Evolutionary conservation across 495 filamentous ascomycete genomes (phyloP), one percentile per base, ranked within the genome.

Genomic region (Daldinia bambusicola): DNA sequence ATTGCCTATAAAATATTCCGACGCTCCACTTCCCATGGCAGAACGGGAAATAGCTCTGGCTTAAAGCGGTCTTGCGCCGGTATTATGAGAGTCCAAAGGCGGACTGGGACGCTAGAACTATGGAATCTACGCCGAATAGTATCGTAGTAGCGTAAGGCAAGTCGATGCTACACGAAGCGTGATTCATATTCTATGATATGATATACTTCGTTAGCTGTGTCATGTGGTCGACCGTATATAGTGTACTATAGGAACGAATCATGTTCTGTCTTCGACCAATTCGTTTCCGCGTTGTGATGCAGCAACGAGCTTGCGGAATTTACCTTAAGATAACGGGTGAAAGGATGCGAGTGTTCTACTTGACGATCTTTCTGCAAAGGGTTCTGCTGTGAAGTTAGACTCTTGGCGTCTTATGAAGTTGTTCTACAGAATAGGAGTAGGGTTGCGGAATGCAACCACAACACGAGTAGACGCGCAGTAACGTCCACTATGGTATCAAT

Each of bases 1-100:
- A 71, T 61, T 71, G 63, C 69, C 63, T 69, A 43, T 22, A 41
- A 70, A 70, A 59, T 63, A 52, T 58, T 63, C 71, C 6, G 63
- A 63, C 48, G 55, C 58, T 63, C 71, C 66, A 74, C 66, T 56
- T 55, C 9, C 26, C 40, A 57, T 73, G 53, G 62, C 38, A 69
- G 45, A 67, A 51, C 31, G 10, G 40, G 63, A 52, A 31, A 48
- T 36, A 38, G 53, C 59, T 58, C 69, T 66, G 52, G 56, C 62
- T 66, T 53, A 59, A 70, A 58, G 58, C 52, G 61, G 70, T 62
- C 50, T 63, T 69, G 36, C 18, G 34, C 63, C 69, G 63, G 63
- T 45, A 66, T 61, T 69, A 59, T 60, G 43, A 56, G 26, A 26
- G 31, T 63, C 32, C 36, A 64, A 38, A 37, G 48, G 36, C 45